These are phyloP conservation scores for Trametes coccinea DNA, from an alignment of 768 basidiomycete genomes.

Conservation along the genomic window DNA sequence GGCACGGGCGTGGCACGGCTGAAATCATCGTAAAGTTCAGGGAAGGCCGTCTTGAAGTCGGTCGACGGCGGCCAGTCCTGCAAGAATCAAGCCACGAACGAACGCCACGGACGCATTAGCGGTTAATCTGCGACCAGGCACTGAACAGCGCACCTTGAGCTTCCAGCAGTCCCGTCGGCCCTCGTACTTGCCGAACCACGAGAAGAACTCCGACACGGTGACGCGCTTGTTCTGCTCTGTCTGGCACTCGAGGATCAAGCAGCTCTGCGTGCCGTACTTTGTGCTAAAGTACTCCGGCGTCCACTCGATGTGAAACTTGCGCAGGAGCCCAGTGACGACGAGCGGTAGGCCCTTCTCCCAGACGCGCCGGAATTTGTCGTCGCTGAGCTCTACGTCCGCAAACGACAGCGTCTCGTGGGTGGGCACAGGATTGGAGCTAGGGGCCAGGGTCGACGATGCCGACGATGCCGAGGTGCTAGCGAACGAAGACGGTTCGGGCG, in stretches of 20 bases:
- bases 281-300: conserved; percentile 78
- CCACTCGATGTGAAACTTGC: conserved; percentile 72
- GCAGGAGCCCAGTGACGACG: conserved; percentile 66
- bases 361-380: conserved; percentile 59
- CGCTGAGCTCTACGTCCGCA: conserved; percentile 50
- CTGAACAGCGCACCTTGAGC: conserved; percentile 57
- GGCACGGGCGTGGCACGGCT: conserved; percentile 81
- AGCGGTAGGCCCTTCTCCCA: conserved; percentile 80
- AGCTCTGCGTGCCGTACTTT: conserved; percentile 61
- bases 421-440: conserved; percentile 34
- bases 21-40: conserved; percentile 86
- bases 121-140: neutral
- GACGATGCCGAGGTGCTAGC: conserved; percentile 11
- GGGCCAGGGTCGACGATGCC: neutral
- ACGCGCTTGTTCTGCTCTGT: conserved; percentile 60
- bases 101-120: conserved; percentile 11
- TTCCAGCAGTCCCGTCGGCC: conserved; percentile 64
- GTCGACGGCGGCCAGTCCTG: conserved; percentile 92
- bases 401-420: conserved; percentile 49
- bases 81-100: neutral
- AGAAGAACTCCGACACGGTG: conserved; percentile 80
- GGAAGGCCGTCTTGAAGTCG: conserved; percentile 83
- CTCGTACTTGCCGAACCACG: conserved; percentile 68
- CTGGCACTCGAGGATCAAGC: conserved; percentile 83
- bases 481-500: conserved; percentile 19